These are phyloP conservation scores for Comarum palustre DNA, from an alignment of 306 rosid genomes.

Conservation along the genomic window DNA sequence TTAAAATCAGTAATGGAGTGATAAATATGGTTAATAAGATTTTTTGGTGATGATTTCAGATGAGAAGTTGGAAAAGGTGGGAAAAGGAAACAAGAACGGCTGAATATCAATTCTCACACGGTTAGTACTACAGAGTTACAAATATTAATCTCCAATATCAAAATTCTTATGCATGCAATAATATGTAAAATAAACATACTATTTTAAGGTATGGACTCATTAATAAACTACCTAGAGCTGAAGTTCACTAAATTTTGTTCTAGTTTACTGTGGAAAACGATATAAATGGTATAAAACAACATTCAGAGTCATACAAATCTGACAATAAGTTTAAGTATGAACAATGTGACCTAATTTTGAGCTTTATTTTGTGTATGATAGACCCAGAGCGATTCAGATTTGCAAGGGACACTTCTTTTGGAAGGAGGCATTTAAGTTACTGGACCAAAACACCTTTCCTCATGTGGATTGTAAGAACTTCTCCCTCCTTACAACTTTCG, in stretches of 20 bases:
- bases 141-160: background rate
- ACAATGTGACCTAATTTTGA: background rate
- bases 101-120: slow-evolving; percentile 79
- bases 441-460: slow-evolving; percentile 69
- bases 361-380: slow-evolving; percentile 11
- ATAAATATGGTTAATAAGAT: background rate
- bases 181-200: background rate
- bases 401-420: slow-evolving; percentile 87
- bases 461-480: slow-evolving; percentile 76
- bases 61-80: slow-evolving; percentile 90
- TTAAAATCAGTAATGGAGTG: background rate
- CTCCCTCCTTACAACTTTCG: background rate
- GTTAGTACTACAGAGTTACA: slow-evolving; percentile 33
- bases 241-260: background rate
- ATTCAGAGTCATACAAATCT: background rate
- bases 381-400: slow-evolving; percentile 89
- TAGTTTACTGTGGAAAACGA: background rate
- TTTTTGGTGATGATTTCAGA: slow-evolving; percentile 40
- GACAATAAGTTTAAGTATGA: background rate
- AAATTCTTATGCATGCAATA: background rate
- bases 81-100: slow-evolving; percentile 74
- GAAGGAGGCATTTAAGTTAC: slow-evolving; percentile 75
- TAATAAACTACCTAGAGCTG: background rate
- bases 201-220: background rate
- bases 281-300: background rate